phyloP scores from a whole-genome alignment of 495 filamentous ascomycete genomes.

The Penicillium odoratum region DNA sequence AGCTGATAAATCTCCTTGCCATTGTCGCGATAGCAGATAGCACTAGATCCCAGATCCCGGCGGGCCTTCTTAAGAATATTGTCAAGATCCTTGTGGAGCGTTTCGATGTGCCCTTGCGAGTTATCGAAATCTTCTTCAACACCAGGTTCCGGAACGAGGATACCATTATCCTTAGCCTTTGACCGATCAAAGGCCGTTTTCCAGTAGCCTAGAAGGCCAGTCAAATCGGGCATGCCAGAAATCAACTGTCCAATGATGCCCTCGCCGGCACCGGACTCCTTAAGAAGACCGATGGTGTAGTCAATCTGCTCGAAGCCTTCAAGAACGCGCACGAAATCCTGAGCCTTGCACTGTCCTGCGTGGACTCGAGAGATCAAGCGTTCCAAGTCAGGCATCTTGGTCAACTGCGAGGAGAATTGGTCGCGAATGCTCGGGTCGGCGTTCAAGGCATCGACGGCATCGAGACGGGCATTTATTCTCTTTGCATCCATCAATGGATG shows the following conservation, averaged over 20 bases:
- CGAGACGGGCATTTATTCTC: conserved; percentile 91
- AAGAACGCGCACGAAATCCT: conserved; percentile 90
- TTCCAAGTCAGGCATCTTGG: conserved; percentile 92
- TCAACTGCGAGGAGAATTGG: conserved; percentile 79
- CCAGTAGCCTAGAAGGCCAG: conserved; percentile 74
- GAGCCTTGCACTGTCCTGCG: conserved; percentile 79
- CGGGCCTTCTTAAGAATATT: conserved; percentile 68
- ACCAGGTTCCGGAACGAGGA: conserved; percentile 83
- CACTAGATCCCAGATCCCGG: conserved; percentile 61
- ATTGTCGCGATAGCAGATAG: conserved; percentile 81
- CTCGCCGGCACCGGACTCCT: conserved; percentile 65
- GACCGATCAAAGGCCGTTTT: conserved; percentile 87
- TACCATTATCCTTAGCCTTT: conserved; percentile 71
- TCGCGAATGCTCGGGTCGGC: conserved; percentile 75
- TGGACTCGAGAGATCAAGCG: conserved; percentile 93
- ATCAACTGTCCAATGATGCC: conserved; percentile 85
- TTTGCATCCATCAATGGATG: conserved; percentile 84
- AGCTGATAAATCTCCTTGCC: conserved; percentile 98
- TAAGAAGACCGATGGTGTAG: conserved; percentile 79
- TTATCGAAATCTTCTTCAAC: conserved; percentile 91
- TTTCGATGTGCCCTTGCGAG: conserved; percentile 74
- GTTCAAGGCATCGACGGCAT: conserved; percentile 92
- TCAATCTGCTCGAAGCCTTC: conserved; percentile 98
- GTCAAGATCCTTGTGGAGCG: conserved; percentile 70
- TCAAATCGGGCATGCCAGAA: conserved; percentile 79